These are phyloP conservation scores for Daldinia bambusicola DNA, from an alignment of 495 filamentous ascomycete genomes.

Conservation along the genomic window DNA sequence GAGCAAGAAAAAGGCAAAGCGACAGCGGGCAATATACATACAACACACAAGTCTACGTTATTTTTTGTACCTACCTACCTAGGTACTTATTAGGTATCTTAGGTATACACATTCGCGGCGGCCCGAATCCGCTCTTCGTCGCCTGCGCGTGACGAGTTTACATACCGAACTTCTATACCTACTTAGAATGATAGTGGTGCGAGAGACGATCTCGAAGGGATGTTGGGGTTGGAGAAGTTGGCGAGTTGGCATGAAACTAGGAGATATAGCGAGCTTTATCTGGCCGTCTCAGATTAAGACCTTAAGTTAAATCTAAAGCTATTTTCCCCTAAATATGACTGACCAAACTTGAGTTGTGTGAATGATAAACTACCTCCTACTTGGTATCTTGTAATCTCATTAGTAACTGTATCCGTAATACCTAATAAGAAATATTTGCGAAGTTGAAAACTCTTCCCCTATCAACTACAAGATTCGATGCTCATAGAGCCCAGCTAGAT, in stretches of 20 bases:
- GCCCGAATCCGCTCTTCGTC: conserved; percentile 11
- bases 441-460: too few species aligned
- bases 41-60: background rate
- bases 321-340: conserved; percentile 26
- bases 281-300: conserved; percentile 15
- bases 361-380: too few species aligned
- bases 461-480: too few species aligned
- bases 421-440: too few species aligned
- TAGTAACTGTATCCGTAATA: too few species aligned
- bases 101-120: conserved; percentile 4
- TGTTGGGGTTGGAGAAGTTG: conserved; percentile 1
- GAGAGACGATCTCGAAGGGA: conserved; percentile 19
- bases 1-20: too few species aligned
- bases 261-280: conserved; percentile 24
- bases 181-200: conserved; percentile 21
- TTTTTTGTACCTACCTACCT: background rate
- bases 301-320: conserved; percentile 25
- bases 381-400: too few species aligned
- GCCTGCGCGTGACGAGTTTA: conserved; percentile 4
- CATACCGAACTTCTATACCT: background rate
- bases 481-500: too few species aligned
- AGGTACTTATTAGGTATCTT: conserved; percentile 2
- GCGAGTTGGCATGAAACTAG: conserved; percentile 14
- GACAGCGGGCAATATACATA: background rate
- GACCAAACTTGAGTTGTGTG: background rate